Percentiles rank a stretch among this genome's conserved stretches.
These are phyloP conservation scores for Cutaneotrichosporon cavernicola DNA, from an alignment of 1,284 basidiomycete genomes.

Conservation along the genomic window DNA sequence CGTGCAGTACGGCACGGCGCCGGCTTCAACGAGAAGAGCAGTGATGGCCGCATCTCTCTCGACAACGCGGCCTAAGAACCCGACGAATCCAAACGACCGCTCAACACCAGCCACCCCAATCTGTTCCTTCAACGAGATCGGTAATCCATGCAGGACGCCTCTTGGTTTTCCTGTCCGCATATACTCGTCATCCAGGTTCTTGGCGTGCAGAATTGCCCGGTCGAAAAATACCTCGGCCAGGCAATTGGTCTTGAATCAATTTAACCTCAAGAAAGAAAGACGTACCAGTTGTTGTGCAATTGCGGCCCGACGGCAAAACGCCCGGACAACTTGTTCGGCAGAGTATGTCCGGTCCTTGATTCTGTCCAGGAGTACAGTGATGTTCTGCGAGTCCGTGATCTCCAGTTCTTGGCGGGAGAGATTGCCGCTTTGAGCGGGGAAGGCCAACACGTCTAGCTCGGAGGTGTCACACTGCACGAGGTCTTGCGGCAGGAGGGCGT, in stretches of 20 bases:
- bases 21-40: conserved; percentile 23
- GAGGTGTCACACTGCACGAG: conserved; percentile 53
- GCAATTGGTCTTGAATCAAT: conserved; percentile 41
- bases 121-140: conserved; percentile 54
- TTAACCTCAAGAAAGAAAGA: neutral
- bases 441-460: conserved; percentile 56
- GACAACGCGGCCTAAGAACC: conserved; percentile 11
- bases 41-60: conserved; percentile 25
- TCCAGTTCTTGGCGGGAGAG: conserved; percentile 63
- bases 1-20: conserved; percentile 33
- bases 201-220: conserved; percentile 46
- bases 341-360: conserved; percentile 26
- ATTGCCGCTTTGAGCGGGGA: conserved; percentile 63
- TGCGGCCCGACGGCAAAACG: conserved; percentile 74
- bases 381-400: conserved; percentile 60
- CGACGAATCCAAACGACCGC: neutral
- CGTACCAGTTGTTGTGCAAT: conserved; percentile 70
- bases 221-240: conserved; percentile 53
- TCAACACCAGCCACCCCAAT: conserved; percentile 4
- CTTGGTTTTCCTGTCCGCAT: conserved; percentile 43
- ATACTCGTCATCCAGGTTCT: conserved; percentile 51
- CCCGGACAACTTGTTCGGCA: conserved; percentile 29
- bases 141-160: conserved; percentile 56
- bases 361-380: conserved; percentile 29
- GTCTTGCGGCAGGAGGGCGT: conserved; percentile 60